Evolutionary conservation across 106 monocot species (phyloP), one percentile per base, ranked within the genome.

Genomic region (Triglochin maritima): DNA sequence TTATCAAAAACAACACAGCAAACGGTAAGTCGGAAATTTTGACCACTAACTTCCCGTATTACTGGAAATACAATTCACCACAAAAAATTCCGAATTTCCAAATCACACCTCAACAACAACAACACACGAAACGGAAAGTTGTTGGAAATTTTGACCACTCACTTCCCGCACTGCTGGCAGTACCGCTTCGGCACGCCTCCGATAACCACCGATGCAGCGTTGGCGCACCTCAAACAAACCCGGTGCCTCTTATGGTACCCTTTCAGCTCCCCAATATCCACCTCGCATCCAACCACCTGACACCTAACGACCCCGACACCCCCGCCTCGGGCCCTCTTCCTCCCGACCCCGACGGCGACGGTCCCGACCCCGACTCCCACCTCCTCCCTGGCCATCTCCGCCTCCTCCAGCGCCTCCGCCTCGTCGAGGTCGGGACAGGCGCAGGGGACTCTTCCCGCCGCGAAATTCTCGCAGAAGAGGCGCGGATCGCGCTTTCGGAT

Each of bases 141-240:
- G 29, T 29, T 29, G 29, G 29, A 29, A 29, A 29, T 1, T 29
- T 29, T 8, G 71, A 76, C 3, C 6, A 17, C 90, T 85, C 59
- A 96, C 95, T 96, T 96, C 65, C 95, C 95, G 63, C 95, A 96
- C 81, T 96, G 95, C 73, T 96, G 95, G 57, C 95, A 96, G 68
- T 96, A 96, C 9, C 95, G 82, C 81, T 81, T 87, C 54, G 68
- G 67, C 62, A 83, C 89, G 7, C 90, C 90, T 9, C 88, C 90
- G 4, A 96, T 72, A n/a, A 82, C 13, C 49, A 90, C 90, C 3
- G 77, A 79, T 0, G 75, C 9, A 5, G 94, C 87, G 67, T 72
- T 79, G 6, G 94, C 94, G 42, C 94, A 94, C 47, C 69, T 64
- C 57, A 94, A 74, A 43, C 94, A 94, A 8, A 94, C 83, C 46